phyloP scores from a whole-genome alignment of 345 rosid species.

The Arabis alpina region DNA sequence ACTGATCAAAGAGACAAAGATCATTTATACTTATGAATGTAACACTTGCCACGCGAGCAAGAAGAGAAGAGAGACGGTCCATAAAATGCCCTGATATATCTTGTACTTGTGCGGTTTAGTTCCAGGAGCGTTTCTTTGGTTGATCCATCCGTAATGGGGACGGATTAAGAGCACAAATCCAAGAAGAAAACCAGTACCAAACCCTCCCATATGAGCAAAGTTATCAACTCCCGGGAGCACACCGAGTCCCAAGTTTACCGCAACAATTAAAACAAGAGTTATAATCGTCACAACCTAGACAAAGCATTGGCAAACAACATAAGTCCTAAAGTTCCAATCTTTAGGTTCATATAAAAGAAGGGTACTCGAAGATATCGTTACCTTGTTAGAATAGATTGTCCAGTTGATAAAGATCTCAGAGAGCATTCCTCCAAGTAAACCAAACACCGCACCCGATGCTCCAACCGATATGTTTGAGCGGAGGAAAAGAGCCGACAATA shows the following conservation, averaged over 20 bases:
- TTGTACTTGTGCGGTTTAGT: constrained; percentile 62
- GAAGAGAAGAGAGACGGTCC: constrained; percentile 74
- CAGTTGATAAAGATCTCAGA: constrained; percentile 96
- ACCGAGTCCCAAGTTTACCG: constrained; percentile 85
- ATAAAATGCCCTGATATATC: constrained; percentile 66
- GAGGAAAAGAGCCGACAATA: constrained; percentile 87
- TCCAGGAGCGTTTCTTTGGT: constrained; percentile 53
- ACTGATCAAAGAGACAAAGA: neutral
- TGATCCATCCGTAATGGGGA: constrained; percentile 86
- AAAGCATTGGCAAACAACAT: constrained; percentile 30
- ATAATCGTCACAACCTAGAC: constrained; percentile 67
- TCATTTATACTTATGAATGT: neutral
- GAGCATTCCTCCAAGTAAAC: constrained; percentile 93
- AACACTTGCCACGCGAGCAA: constrained; percentile 71
- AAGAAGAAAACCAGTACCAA: constrained; percentile 80
- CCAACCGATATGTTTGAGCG: constrained; percentile 85
- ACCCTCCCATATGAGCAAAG: constrained; percentile 97
- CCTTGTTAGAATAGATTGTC: constrained; percentile 94
- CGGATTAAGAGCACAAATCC: constrained; percentile 90
- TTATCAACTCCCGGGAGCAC: constrained; percentile 97
- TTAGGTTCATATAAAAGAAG: neutral
- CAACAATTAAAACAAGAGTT: constrained; percentile 70
- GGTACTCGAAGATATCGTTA: constrained; percentile 27
- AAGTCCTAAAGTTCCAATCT: neutral
- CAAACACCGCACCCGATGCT: constrained; percentile 98